Evolutionary conservation across 1,284 basidiomycete genomes (phyloP).

Genomic region (Ceratobasidium sp.): DNA sequence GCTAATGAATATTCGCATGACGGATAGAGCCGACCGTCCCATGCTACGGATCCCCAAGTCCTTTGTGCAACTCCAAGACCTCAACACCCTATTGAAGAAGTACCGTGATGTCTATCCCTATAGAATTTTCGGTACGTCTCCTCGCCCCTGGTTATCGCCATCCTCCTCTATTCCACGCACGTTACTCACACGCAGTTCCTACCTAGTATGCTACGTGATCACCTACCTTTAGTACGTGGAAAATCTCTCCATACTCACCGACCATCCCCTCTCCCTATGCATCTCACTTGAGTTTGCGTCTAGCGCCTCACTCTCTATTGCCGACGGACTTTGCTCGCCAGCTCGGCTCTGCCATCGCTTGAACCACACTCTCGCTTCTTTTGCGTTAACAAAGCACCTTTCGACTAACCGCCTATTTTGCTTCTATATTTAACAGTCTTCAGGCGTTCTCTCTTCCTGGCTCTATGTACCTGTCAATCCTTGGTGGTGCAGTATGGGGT

Average conservation of each 20-base stretch:
- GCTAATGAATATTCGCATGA: background rate
- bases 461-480: conserved; percentile 97
- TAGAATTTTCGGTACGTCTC: conserved; percentile 61
- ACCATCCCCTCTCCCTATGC: background rate
- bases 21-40: conserved; percentile 73
- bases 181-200: background rate
- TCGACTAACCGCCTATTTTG: too few species aligned
- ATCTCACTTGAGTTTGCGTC: conserved; percentile 21
- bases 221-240: conserved; percentile 91
- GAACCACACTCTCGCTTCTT: conserved; percentile 13
- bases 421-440: conserved; percentile 70
- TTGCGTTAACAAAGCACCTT: too few species aligned
- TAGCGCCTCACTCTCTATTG: background rate
- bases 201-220: conserved; percentile 75
- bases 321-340: too few species aligned
- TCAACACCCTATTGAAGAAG: conserved; percentile 87
- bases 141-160: conserved; percentile 8
- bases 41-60: conserved; percentile 82
- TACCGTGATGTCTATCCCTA: conserved; percentile 86
- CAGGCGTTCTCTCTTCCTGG: conserved; percentile 98
- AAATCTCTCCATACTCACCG: conserved; percentile 50
- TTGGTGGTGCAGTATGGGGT: conserved; percentile 96
- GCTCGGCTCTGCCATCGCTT: conserved; percentile 14
- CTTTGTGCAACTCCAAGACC: conserved; percentile 81
- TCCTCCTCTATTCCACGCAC: background rate